Percentiles rank a stretch among this genome's conserved stretches.
Evolutionary conservation across 345 rosid species (phyloP).

Genomic region (Eucalyptus cloeziana): DNA sequence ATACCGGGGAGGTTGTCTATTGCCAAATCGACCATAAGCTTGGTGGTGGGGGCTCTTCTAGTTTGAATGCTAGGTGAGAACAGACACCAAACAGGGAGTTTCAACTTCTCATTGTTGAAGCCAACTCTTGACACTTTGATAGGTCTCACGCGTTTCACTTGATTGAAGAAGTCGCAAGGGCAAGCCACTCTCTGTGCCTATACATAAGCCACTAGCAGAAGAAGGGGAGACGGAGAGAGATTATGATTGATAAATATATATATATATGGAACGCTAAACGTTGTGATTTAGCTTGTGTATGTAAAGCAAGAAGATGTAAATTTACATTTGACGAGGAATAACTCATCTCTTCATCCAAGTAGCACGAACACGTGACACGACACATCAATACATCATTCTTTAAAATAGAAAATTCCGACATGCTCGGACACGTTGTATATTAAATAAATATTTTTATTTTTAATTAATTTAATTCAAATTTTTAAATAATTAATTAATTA

Average conservation of each 20-base stretch:
- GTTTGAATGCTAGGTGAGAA: neutral
- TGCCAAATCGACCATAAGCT: constrained; percentile 44
- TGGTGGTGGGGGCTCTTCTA: neutral
- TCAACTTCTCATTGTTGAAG: neutral
- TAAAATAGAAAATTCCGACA: too few relatives aligned
- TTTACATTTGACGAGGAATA: neutral
- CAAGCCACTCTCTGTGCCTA: neutral
- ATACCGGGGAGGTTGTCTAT: constrained; percentile 56
- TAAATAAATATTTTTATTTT: too few relatives aligned
- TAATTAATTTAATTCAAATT: too few relatives aligned
- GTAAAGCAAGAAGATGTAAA: neutral
- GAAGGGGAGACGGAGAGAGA: neutral
- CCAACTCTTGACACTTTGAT: neutral
- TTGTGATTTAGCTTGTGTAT: neutral
- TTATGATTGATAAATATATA: neutral
- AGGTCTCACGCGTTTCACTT: neutral
- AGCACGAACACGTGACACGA: too few relatives aligned
- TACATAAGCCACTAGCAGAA: neutral
- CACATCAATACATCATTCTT: too few relatives aligned
- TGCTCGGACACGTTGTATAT: too few relatives aligned
- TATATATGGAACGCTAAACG: neutral
- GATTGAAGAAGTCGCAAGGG: neutral
- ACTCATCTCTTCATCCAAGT: neutral
- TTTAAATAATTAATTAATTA: too few relatives aligned
- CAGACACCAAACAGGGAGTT: neutral